Percentiles rank a stretch among this genome's conserved stretches.
These are phyloP conservation scores for Leptodermis oblonga DNA, from an alignment of 257 asterid genomes.

Conservation along the genomic window DNA sequence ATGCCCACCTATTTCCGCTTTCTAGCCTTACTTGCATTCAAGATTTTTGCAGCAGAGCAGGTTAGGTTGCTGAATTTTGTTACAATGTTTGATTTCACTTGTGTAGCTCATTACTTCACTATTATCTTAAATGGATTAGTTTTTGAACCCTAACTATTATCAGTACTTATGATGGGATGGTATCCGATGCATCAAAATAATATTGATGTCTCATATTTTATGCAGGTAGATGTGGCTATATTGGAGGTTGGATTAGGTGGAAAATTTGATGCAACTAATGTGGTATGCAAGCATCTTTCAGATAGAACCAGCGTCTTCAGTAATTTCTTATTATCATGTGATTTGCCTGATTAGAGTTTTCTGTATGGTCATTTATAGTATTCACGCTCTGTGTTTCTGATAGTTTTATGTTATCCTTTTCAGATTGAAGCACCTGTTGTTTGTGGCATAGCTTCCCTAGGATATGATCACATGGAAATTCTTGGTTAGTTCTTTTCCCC, in stretches of 20 bases:
- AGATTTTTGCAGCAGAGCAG: constrained; percentile 92
- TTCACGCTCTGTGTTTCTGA: constrained; percentile 11
- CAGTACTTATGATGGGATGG: not conserved
- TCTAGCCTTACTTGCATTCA: constrained; percentile 95
- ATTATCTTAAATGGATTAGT: not conserved
- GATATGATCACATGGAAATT: constrained; percentile 96
- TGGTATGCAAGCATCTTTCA: constrained; percentile 51
- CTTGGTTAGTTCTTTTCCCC: constrained; percentile 81
- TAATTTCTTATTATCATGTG: constrained; percentile 13
- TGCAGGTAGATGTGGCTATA: constrained; percentile 92
- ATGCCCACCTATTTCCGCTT: constrained; percentile 97
- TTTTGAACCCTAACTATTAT: not conserved
- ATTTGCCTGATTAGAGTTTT: constrained; percentile 13
- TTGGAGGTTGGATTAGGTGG: constrained; percentile 99
- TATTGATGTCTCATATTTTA: constrained; percentile 12
- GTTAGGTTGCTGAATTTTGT: constrained; percentile 24
- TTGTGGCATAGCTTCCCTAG: constrained; percentile 87
- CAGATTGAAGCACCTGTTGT: constrained; percentile 82
- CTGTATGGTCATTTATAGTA: constrained; percentile 1
- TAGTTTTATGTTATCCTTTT: constrained; percentile 15
- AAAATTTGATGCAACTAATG: constrained; percentile 89
- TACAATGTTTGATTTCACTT: not conserved
- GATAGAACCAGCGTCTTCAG: constrained; percentile 2
- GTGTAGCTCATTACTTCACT: not conserved
- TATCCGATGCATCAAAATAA: not conserved